Conservation (phyloP, 306 rosid genomes). For the Senna tora region DNA sequence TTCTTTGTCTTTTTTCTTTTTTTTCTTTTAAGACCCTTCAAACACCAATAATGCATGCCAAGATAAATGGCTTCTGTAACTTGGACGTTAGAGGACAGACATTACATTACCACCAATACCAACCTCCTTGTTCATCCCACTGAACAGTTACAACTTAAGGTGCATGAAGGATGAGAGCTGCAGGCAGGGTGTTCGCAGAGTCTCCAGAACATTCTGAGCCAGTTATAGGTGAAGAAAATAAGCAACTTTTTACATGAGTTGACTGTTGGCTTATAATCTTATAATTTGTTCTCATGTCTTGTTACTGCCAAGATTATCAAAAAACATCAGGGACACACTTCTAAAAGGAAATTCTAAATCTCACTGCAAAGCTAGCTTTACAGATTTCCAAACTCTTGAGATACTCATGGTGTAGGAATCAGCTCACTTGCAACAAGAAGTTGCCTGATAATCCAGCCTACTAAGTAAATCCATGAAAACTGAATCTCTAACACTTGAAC, state of each 20-base stretch:
- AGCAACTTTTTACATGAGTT: slow-evolving; percentile 1
- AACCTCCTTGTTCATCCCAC: slow-evolving; percentile 31
- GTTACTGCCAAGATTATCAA: neutral
- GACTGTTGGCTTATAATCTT: too few species aligned
- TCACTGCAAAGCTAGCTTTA: slow-evolving; percentile 5
- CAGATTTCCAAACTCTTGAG: neutral
- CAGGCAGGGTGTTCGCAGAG: slow-evolving; percentile 23
- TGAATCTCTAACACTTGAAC: slow-evolving; percentile 1
- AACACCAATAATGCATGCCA: slow-evolving; percentile 18
- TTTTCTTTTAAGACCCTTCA: neutral
- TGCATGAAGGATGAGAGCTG: slow-evolving; percentile 25
- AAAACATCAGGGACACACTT: slow-evolving; percentile 1
- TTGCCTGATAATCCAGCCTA: neutral
- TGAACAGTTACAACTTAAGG: slow-evolving; percentile 30
- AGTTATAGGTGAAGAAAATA: slow-evolving; percentile 30
- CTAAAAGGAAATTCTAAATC: neutral
- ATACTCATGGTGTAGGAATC: neutral
- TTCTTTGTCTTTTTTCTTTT: neutral
- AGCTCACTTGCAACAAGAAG: slow-evolving; percentile 2
- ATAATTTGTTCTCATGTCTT: slow-evolving; percentile 2
- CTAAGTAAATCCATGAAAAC: slow-evolving; percentile 25
- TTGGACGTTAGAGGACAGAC: slow-evolving; percentile 29
- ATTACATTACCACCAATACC: slow-evolving; percentile 31
- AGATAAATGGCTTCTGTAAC: slow-evolving; percentile 28
- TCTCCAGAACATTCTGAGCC: slow-evolving; percentile 30